Evolutionary conservation across 2,329 filamentous ascomycete species (phyloP), one percentile per base, ranked within the genome.

Genomic region (Curvularia verruculosa): DNA sequence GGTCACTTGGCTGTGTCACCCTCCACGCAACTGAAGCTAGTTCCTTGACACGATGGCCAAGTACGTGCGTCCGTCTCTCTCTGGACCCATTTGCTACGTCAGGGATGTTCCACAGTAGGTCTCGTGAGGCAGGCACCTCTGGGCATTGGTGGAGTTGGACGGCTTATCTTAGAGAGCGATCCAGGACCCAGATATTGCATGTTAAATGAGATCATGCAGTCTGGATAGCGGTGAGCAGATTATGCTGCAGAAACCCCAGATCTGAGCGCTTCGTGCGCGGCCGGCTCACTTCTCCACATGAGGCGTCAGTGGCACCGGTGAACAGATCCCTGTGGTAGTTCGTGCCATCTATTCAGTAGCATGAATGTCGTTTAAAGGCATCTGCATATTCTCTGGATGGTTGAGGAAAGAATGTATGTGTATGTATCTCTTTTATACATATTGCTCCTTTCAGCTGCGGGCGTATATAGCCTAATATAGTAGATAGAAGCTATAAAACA

Each of bases 1-100:
- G 49, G 46, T 51, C 50, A 43, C 23, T 47, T 48, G 46, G 54
- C 44, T 15, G 47, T 36, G 29, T 51, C 41, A 52, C 46, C 40
- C 51, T 55, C 49, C 34, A 40, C 9, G 34, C 36, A 46, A 49
- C 18, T 15, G 52, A 49, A 23, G 18, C 34, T 52, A 54, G 45
- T 28, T 18, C 51, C 31, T 40, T 49, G 41, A 21, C 13, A 47
- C 49, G 40, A 53, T 46, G 46, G 46, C 29, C 24, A 45, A 34
- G 49, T 19, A 45, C 23, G 28, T 43, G 34, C n/a, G 15, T 13
- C 10, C 21, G 21, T 34, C 19, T 19, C n/a, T 39, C 23, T 26
- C n/a, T 28, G 24, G 40, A 26, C 28, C 19, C 34, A 52, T 46
- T 19, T 9, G 28, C 53, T 56, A 52, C 48, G 53, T 56, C 53